A percentile compares a stretch with the other conserved stretches of the same genome.
phyloP scores from a whole-genome alignment of 129 eudicot genomes.

The Pulicaria dysenterica region DNA sequence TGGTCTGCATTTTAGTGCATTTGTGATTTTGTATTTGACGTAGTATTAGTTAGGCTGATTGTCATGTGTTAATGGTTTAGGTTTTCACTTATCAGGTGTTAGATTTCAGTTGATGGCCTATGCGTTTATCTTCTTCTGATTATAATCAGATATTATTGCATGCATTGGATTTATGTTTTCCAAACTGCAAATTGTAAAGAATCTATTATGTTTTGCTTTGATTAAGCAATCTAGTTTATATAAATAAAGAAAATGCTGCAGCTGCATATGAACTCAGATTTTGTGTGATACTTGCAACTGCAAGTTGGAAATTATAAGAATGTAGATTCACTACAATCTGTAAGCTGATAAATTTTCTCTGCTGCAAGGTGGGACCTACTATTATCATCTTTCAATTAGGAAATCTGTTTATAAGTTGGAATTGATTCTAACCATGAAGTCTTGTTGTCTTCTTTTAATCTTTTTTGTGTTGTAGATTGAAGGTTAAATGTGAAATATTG shows the following conservation, averaged over 20 bases:
- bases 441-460: not conserved
- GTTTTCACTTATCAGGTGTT: not conserved
- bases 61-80: not conserved
- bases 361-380: not conserved
- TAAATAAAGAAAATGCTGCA: not conserved
- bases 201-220: not conserved
- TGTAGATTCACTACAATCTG: constrained; percentile 6
- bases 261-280: not conserved
- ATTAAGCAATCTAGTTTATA: not conserved
- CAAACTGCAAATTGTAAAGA: not conserved
- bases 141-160: too few relatives aligned
- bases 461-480: constrained; percentile 27
- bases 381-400: not conserved
- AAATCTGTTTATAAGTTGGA: not conserved
- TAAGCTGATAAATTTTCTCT: not conserved
- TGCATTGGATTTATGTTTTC: too few relatives aligned
- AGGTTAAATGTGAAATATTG: constrained; percentile 4
- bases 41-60: not conserved
- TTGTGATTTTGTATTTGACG: not conserved
- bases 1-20: not conserved
- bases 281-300: not conserved
- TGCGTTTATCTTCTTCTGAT: too few relatives aligned
- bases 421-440: constrained; percentile 1
- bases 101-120: too few relatives aligned
- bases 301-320: constrained; percentile 14